phyloP scores from a whole-genome alignment of 805 yeast genomes.

The Dipodascus albidus region DNA sequence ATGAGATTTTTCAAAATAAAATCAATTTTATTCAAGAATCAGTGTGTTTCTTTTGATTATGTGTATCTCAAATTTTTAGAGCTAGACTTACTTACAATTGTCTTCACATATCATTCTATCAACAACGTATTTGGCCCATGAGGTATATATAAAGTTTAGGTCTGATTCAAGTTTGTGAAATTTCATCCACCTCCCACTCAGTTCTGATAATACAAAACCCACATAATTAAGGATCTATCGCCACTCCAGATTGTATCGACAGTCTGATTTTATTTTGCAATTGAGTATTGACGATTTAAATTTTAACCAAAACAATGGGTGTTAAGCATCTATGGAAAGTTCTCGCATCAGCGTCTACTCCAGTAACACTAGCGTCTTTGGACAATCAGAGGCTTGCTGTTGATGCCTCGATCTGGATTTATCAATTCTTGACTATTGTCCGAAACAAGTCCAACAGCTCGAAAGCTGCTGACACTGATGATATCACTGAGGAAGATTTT shows the following conservation, averaged over 20 bases:
- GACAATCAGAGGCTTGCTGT: constrained; percentile 75
- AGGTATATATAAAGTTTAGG: no score
- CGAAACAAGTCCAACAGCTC: constrained; percentile 66
- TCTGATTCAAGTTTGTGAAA: constrained; percentile 4
- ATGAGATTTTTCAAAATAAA: no score
- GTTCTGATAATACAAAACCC: background rate
- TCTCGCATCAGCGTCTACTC: constrained; percentile 78
- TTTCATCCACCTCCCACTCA: background rate
- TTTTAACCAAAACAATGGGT: constrained; percentile 81
- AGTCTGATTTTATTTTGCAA: no score
- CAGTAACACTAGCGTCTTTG: constrained; percentile 79
- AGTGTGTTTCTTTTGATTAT: no score
- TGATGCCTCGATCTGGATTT: constrained; percentile 98
- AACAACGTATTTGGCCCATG: no score
- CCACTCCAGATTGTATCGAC: no score
- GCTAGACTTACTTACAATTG: no score
- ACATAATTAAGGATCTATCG: no score
- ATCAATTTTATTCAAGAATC: no score
- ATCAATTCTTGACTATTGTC: constrained; percentile 91
- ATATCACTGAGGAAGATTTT: background rate
- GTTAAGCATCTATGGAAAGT: constrained; percentile 92
- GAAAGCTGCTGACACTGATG: constrained; percentile 71
- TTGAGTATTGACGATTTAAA: no score
- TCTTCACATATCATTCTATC: no score
- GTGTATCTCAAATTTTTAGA: no score